Percentiles rank a stretch among this genome's conserved stretches.
Evolutionary conservation across 1,139 yeast genomes (phyloP).

Genomic region (Geotrichum histeridarum): DNA sequence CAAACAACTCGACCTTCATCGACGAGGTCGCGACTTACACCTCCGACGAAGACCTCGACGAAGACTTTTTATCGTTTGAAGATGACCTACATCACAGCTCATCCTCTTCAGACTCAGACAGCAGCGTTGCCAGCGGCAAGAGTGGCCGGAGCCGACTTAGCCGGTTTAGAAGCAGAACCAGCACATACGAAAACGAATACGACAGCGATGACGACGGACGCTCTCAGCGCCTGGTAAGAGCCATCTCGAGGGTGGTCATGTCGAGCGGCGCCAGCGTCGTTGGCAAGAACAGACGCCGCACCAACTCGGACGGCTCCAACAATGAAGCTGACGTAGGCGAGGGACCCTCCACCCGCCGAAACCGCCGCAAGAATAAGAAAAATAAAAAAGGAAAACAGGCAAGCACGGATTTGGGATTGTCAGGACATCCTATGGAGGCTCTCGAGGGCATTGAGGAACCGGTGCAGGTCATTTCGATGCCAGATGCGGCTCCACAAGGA

Average conservation of each 20-base stretch:
- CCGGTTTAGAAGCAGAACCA: constrained; percentile 5
- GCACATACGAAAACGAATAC: background rate
- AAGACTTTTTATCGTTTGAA: constrained; percentile 16
- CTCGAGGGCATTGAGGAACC: background rate
- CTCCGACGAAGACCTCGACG: constrained; percentile 9
- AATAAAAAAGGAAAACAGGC: background rate
- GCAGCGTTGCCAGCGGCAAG: background rate
- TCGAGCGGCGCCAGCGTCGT: constrained; percentile 2
- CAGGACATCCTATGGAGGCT: background rate
- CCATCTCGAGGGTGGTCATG: constrained; percentile 14
- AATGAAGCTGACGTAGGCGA: background rate
- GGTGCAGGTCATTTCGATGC: background rate
- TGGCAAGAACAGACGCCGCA: background rate
- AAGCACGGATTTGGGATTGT: background rate
- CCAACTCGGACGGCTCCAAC: constrained; percentile 4
- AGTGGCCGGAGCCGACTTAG: constrained; percentile 6
- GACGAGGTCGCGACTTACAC: constrained; percentile 8
- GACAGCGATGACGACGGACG: constrained; percentile 7
- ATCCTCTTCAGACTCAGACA: constrained; percentile 5
- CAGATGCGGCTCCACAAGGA: background rate
- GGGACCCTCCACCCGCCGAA: background rate
- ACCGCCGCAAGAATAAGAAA: background rate
- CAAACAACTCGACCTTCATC: constrained; percentile 7
- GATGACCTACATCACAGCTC: constrained; percentile 12
- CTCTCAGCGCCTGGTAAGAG: constrained; percentile 15